Evolutionary conservation across 2,329 filamentous ascomycete species (phyloP).

Genomic region (Cryphonectria japonica): DNA sequence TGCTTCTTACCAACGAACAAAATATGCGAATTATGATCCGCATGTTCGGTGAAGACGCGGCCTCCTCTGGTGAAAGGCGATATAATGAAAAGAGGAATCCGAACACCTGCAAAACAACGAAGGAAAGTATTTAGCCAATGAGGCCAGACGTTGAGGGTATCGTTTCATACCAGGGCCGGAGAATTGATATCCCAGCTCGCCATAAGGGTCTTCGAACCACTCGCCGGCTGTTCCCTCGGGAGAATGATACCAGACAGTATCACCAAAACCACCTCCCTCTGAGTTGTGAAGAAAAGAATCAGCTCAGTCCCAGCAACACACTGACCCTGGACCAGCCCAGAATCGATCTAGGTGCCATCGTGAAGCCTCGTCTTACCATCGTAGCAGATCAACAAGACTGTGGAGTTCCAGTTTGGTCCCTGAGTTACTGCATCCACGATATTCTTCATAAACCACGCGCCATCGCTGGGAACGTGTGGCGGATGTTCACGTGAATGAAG

Average conservation of each 20-base stretch:
- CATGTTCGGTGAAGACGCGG: constrained; percentile 57
- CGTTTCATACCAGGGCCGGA: constrained; percentile 36
- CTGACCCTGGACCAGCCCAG: not conserved
- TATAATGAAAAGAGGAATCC: constrained; percentile 58
- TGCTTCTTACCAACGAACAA: constrained; percentile 57
- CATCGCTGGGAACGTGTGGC: constrained; percentile 56
- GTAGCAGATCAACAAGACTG: constrained; percentile 54
- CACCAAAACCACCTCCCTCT: constrained; percentile 59
- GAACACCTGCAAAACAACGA: constrained; percentile 40
- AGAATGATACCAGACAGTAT: constrained; percentile 57
- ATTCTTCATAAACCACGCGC: constrained; percentile 58
- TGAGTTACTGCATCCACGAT: constrained; percentile 53
- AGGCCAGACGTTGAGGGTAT: not conserved
- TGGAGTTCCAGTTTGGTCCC: constrained; percentile 52
- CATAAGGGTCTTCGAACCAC: constrained; percentile 52
- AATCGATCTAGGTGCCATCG: no score
- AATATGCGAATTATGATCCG: constrained; percentile 60
- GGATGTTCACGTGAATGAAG: constrained; percentile 47
- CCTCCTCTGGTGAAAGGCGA: constrained; percentile 59
- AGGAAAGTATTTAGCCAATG: not conserved
- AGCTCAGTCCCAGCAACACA: not conserved
- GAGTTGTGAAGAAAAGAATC: constrained; percentile 12
- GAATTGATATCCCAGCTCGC: constrained; percentile 43
- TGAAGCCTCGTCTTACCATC: constrained; percentile 41
- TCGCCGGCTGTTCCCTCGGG: constrained; percentile 54